Evolutionary conservation across 139 green algal species (phyloP), one percentile per base, ranked within the genome.

Genomic region (Picochlorum sp.): DNA sequence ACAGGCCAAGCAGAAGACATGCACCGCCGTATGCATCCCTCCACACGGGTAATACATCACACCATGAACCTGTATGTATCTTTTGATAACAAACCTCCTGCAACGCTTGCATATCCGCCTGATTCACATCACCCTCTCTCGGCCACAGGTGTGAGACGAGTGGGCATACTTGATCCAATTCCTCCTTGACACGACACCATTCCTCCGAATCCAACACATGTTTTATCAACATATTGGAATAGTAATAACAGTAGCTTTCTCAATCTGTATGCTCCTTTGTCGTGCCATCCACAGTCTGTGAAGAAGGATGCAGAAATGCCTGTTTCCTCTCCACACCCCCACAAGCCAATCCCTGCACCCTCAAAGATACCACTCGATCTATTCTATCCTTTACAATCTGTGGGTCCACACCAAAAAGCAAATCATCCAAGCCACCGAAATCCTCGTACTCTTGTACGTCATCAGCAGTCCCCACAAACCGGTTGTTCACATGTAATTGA

Each of bases 21-120:
- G 72, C 68, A 10, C 87, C 58, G 4, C 64, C 64, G 71, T 94
- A 96, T 3, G 78, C 69, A 56, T 96, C 85, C 0, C 90, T 67
- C 90, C 90, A 96, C 49, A 82, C 74, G 60, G 76, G 4, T 0
- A 41, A n/a, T 23, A 95, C 85, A 21, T 79, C 67, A 26, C 80
- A 79, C 89, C 89, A 96, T 61, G 81, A 68, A 7, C 89, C 89
- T 13, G 77, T 82, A 74, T 96, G 88, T 47, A 96, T 79, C 78
- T 92, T 85, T 68, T 93, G 84, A 87, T 87, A 94, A 3, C 32
- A 61, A 21, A 32, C 26, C 21, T 59, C 51, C n/a, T 21, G 23
- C n/a, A 59, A 34, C 15, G 23, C 13, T 0, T 30, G 13, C 20
- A 59, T 59, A 20, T 38, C 26, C 14, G 11, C 7, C 2, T 9